Evolutionary conservation across 1,284 basidiomycete genomes (phyloP), one percentile per base, ranked within the genome.

Genomic region (Tylopilus orsonianus): DNA sequence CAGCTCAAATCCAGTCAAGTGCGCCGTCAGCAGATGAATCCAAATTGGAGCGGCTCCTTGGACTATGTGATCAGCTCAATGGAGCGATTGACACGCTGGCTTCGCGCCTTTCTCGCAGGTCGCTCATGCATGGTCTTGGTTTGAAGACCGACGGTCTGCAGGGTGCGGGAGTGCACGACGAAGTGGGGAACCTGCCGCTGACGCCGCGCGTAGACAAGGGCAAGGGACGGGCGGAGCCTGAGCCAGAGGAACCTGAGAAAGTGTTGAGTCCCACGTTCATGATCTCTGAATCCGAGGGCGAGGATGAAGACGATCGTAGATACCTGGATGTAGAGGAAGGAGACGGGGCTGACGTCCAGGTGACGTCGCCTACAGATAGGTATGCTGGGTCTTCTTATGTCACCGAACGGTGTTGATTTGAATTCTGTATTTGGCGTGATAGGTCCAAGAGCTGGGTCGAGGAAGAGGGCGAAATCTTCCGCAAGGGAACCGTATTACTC

Each of bases 381-480:
- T 86, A 38, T 56, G 78, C n/a, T n/a, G n/a, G n/a, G n/a, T n/a
- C n/a, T n/a, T n/a, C n/a, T n/a, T n/a, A n/a, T n/a, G n/a, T n/a
- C n/a, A n/a, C 36, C 20, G 16, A 30, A 16, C 33, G 33, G 23
- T 26, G 24, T 40, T 39, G 29, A 23, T 38, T 0, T 20, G 26
- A 10, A 10, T 39, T 35, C 23, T 23, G 2, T 24, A 26, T 10
- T 6, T 24, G 9, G 5, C 30, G 12, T 26, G 24, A 5, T 30
- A 87, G 87, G 45, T 89, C 85, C 33, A 77, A 80, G 56, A 83
- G 75, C 45, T 90, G 88, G 85, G 86, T 93, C 0, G 87, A 84
- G 56, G 91, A 93, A 60, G 91, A 93, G 60, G 91, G 90, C 1
- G 93, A 97, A 67, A 86, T 97, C 26, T 97, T 97, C 72, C 75